Evolutionary conservation across 345 rosid genomes (phyloP).

Genomic region (Gossypium bickii): DNA sequence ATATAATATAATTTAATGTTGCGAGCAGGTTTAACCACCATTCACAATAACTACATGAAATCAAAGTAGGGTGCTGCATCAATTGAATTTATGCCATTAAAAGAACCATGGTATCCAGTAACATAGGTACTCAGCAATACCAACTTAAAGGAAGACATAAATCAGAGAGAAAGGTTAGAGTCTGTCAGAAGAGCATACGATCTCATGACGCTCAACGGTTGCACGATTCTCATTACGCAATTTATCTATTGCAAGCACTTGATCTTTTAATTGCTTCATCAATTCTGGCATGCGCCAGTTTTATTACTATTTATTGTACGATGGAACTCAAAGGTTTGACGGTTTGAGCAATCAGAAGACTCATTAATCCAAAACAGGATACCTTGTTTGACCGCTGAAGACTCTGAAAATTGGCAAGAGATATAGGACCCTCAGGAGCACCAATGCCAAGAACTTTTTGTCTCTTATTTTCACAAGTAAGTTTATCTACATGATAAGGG

Average conservation of each 20-base stretch:
- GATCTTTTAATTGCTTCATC: conserved; percentile 86
- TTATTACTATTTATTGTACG: background rate
- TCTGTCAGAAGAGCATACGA: conserved; percentile 39
- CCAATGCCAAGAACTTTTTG: conserved; percentile 83
- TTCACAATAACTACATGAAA: background rate
- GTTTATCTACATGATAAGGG: conserved; percentile 46
- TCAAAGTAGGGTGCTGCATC: background rate
- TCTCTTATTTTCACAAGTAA: conserved; percentile 58
- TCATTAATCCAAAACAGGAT: conserved; percentile 18
- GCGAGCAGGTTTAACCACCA: background rate
- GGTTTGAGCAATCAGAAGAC: conserved; percentile 10
- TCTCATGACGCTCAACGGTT: conserved; percentile 52
- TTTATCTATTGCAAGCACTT: conserved; percentile 63
- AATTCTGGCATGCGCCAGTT: conserved; percentile 51
- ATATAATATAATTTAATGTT: background rate
- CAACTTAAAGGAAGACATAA: background rate
- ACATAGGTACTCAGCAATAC: background rate
- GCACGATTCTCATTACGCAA: conserved; percentile 60
- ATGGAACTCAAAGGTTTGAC: background rate
- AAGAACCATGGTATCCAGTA: background rate
- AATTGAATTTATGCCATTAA: conserved; percentile 3
- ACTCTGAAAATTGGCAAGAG: conserved; percentile 92
- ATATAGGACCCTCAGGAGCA: conserved; percentile 92
- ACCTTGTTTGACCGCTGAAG: conserved; percentile 92
- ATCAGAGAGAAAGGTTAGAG: background rate